Percentiles rank a stretch among this genome's conserved stretches.
Conservation (phyloP, 208 protist genomes). For the Leishmania turanica region DNA sequence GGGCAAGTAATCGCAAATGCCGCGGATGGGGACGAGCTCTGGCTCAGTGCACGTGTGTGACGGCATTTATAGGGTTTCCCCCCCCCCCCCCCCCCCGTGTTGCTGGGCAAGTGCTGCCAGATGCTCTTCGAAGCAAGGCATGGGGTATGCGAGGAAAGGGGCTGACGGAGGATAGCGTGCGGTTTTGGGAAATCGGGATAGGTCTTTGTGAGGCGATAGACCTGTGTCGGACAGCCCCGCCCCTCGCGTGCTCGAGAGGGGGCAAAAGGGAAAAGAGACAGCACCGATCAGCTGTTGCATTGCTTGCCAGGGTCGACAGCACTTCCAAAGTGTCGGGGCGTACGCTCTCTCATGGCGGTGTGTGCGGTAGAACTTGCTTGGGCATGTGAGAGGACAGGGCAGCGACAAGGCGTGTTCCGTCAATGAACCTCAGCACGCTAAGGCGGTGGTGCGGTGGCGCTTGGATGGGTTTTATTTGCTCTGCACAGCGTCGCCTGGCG, state of each 20-base stretch:
- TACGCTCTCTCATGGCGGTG: background rate
- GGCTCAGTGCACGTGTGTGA: background rate
- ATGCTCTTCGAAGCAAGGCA: background rate
- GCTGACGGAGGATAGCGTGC: background rate
- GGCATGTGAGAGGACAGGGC: background rate
- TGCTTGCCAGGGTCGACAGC: background rate
- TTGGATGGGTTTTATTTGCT: background rate
- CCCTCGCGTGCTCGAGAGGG: background rate
- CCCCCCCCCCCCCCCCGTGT: no score
- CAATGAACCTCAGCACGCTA: background rate
- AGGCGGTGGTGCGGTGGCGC: background rate
- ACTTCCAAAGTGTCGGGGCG: background rate
- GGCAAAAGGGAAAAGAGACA: background rate
- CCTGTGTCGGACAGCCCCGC: background rate
- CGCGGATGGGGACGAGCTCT: background rate
- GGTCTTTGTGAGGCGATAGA: background rate
- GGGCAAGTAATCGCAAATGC: background rate
- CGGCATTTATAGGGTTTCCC: background rate
- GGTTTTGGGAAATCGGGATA: background rate
- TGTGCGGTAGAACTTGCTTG: background rate
- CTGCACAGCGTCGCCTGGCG: background rate
- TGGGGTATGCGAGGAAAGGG: background rate
- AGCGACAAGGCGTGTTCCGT: background rate
- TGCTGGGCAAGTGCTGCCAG: background rate
- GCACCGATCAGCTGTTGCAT: background rate